Evolutionary conservation across 2,329 filamentous ascomycete genomes (phyloP).

Genomic region (Piedraia hortae): DNA sequence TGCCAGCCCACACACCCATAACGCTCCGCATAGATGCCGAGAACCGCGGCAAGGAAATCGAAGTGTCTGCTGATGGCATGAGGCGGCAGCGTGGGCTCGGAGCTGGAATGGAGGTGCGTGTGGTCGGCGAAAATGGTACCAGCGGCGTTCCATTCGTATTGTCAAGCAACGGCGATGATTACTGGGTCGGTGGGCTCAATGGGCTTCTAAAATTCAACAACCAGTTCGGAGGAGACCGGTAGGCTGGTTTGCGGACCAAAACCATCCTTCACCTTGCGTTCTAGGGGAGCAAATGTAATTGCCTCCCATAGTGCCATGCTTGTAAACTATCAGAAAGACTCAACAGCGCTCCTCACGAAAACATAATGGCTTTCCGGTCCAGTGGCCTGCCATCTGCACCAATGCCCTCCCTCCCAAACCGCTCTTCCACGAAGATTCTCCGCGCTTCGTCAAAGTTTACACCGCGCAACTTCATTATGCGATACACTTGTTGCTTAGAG

Average conservation of each 20-base stretch:
- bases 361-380: constrained; percentile 90
- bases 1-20: constrained; percentile 65
- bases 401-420: constrained; percentile 70
- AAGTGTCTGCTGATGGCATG: constrained; percentile 23
- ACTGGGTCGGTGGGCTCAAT: constrained; percentile 89
- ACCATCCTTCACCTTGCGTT: no score
- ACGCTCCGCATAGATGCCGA: constrained; percentile 49
- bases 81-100: constrained; percentile 17
- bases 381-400: constrained; percentile 61
- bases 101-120: constrained; percentile 41
- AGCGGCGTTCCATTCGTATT: constrained; percentile 87
- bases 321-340: no score
- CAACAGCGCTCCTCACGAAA: constrained; percentile 26
- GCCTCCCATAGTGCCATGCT: no score
- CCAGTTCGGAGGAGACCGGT: constrained; percentile 48
- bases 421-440: constrained; percentile 56
- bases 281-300: no score
- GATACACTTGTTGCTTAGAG: constrained; percentile 56
- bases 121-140: constrained; percentile 48
- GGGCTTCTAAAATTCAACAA: constrained; percentile 91
- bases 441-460: constrained; percentile 80
- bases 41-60: constrained; percentile 21
- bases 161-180: constrained; percentile 33
- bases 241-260: no score
- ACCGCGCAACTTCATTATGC: constrained; percentile 66